Percentiles rank a stretch among this genome's conserved stretches.
Conservation (phyloP, 257 asterid genomes). For the Eustoma russellianum region DNA sequence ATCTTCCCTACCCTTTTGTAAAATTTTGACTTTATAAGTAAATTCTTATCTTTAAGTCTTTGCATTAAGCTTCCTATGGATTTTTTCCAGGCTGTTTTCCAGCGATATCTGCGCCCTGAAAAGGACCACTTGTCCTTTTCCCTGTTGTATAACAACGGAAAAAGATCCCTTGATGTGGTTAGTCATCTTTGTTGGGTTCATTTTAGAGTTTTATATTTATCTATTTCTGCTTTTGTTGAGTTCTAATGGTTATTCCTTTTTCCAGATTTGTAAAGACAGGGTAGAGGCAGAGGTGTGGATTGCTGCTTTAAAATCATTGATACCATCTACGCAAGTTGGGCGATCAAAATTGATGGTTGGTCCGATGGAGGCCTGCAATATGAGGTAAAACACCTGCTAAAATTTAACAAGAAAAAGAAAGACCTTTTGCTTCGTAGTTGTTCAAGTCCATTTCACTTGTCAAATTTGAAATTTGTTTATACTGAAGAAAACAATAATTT, state of each 20-base stretch:
- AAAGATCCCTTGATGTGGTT: constrained; percentile 95
- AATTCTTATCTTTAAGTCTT: neutral
- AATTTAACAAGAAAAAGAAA: no score
- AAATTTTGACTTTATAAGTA: no score
- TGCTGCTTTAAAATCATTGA: constrained; percentile 71
- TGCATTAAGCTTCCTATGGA: neutral
- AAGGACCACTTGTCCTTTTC: constrained; percentile 90
- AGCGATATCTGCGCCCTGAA: constrained; percentile 75
- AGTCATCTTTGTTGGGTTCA: constrained; percentile 21
- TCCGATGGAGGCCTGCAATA: constrained; percentile 74
- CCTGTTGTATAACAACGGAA: constrained; percentile 80
- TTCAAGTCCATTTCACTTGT: no score
- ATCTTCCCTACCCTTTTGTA: neutral
- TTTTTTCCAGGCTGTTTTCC: constrained; percentile 77
- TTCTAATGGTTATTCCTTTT: constrained; percentile 5
- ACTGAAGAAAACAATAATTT: no score
- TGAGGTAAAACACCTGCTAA: constrained; percentile 32
- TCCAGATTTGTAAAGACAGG: constrained; percentile 84
- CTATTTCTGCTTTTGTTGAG: neutral
- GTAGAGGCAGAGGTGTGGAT: constrained; percentile 96
- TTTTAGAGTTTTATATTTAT: no score
- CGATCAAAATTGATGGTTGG: constrained; percentile 96
- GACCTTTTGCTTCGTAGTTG: no score
- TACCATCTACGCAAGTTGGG: constrained; percentile 70
- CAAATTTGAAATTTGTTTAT: no score